These are phyloP conservation scores for Teunomyces atbi DNA, from an alignment of 805 yeast species.

Conservation along the genomic window DNA sequence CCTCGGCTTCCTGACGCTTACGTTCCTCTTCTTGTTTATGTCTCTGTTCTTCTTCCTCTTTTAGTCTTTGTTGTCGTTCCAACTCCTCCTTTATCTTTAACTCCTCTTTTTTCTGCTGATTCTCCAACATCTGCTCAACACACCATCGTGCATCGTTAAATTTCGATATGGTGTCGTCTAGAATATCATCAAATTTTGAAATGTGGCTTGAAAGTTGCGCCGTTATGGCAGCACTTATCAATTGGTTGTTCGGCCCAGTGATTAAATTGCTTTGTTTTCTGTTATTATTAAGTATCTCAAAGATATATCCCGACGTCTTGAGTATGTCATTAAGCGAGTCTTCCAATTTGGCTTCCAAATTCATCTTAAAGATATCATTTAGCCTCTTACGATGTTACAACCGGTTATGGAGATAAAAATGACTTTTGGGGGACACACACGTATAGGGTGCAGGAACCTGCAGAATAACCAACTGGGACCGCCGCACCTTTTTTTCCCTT, in stretches of 20 bases:
- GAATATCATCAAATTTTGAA: slow-evolving; percentile 38
- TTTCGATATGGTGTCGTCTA: slow-evolving; percentile 42
- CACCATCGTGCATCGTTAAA: slow-evolving; percentile 47
- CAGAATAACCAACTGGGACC: neutral
- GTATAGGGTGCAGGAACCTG: neutral
- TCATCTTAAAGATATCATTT: slow-evolving; percentile 24
- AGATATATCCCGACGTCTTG: slow-evolving; percentile 42
- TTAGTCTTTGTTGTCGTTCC: slow-evolving; percentile 25
- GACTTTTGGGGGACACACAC: neutral
- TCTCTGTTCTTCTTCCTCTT: slow-evolving; percentile 25
- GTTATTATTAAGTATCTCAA: slow-evolving; percentile 41
- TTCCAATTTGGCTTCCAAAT: slow-evolving; percentile 39
- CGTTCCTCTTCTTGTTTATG: slow-evolving; percentile 15
- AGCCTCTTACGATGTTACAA: neutral
- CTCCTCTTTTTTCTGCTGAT: slow-evolving; percentile 42
- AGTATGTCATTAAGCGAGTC: slow-evolving; percentile 40
- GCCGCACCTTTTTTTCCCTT: neutral
- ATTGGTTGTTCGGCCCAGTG: slow-evolving; percentile 42
- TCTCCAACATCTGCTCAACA: slow-evolving; percentile 40
- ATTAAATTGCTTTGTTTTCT: slow-evolving; percentile 40
- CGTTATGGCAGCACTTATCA: slow-evolving; percentile 37
- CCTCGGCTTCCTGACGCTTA: slow-evolving; percentile 15
- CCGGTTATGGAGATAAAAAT: slow-evolving; percentile 2
- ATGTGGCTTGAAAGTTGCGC: slow-evolving; percentile 34
- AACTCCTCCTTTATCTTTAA: slow-evolving; percentile 34